Base-by-base conservation (phyloP, 192 early-diverging fungal genomes). In the Backusella morwellensis region DNA sequence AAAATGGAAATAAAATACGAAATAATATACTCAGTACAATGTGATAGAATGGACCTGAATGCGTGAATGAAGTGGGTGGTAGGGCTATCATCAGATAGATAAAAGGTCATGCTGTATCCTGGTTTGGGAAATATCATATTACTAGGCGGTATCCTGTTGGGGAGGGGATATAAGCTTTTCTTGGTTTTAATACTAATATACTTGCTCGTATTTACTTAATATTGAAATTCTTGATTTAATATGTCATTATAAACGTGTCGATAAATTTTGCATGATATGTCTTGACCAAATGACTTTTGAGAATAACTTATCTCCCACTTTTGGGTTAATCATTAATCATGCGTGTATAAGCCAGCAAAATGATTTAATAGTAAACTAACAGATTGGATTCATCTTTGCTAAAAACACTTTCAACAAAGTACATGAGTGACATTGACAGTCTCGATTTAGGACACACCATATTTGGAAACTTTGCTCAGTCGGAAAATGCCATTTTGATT, bases 91-190 rank as follows among this genome's bases (percentile, higher is more conserved):
- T 86, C 78, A 19, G 85, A 86, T 32, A 86, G 88, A 68, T 87
- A 89, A 36, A 89, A 56, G 0, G 79, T 81, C 35, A 86, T 75
- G 21, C 54, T 84, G 50, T 80, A 78, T 15, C 82, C 73, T 35
- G 82, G 80, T 35, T 89, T 83, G n/a, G 87, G 83, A 70, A 85
- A 86, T 17, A 87, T 85, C 34, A 87, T 68, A 8, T 85, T 87
- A 0, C 88, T 86, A 19, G 86, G 88, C 23, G 83, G 84, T 7
- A 81, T 87, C 12, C 83, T 84, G 1, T 6, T 4, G 47, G 47
- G 4, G 17, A 47, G 4, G 3, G 36, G 35, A 47, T 8, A 67
- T 59, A 12, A 59, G 56, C 23, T 59, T 59, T 59, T 59, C 56
- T 59, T 26, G 2, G 9, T 59, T 40, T 40, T 40, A 17, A 6